A percentile compares a stretch with the other conserved stretches of the same genome.
Evolutionary conservation across 495 filamentous ascomycete species (phyloP).

Genomic region (Parachaetomium inaequale): DNA sequence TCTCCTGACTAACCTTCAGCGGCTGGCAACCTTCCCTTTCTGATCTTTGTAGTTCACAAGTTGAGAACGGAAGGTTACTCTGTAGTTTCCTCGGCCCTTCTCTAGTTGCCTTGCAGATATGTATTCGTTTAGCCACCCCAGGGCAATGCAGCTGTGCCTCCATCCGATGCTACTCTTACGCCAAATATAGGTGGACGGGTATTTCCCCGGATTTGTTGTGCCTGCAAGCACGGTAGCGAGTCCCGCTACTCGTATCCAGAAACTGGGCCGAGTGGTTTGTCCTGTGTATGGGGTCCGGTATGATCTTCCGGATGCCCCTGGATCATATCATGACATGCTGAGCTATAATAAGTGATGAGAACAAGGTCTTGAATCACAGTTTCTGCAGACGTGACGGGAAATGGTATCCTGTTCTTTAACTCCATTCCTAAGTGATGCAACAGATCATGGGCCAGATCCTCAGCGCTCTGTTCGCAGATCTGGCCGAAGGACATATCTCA

Average conservation of each 20-base stretch:
- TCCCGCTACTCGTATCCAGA: neutral
- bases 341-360: neutral
- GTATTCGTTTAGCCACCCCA: neutral
- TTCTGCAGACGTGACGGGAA: neutral
- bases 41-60: neutral
- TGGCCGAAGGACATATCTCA: too few species aligned
- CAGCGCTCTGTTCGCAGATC: too few species aligned
- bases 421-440: neutral
- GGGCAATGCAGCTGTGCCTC: neutral
- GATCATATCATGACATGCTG: neutral
- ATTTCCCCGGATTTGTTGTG: neutral
- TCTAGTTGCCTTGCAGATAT: neutral
- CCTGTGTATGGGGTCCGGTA: neutral
- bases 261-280: neutral
- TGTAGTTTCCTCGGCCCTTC: neutral
- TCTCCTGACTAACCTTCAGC: too few species aligned
- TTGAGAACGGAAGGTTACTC: neutral
- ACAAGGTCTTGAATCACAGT: neutral
- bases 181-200: neutral
- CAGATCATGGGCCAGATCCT: neutral
- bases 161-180: neutral
- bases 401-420: neutral
- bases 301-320: neutral
- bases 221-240: neutral
- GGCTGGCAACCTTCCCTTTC: neutral